These are phyloP conservation scores for Pythium sukuiense DNA, from an alignment of 352 stramenopile species.

Conservation along the genomic window DNA sequence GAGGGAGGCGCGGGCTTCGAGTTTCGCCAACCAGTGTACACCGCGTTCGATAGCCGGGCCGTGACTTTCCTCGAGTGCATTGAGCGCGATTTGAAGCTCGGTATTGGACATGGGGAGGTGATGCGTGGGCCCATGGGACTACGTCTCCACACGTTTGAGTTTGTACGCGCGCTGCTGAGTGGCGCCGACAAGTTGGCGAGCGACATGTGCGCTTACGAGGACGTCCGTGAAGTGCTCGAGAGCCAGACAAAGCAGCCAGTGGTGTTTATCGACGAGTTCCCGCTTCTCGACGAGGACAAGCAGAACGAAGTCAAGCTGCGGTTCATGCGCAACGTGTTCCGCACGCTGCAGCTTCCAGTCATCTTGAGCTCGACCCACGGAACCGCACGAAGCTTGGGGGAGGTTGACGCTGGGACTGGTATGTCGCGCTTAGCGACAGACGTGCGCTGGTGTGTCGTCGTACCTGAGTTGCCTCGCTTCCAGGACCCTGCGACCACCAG, in stretches of 20 bases:
- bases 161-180: neutral
- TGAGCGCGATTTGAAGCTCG: neutral
- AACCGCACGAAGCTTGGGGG: neutral
- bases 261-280: slow-evolving; percentile 3
- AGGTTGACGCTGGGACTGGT: no score
- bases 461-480: slow-evolving; percentile 1
- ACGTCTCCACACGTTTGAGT: neutral
- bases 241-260: neutral
- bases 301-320: neutral
- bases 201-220: neutral
- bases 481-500: neutral
- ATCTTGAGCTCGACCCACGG: slow-evolving; percentile 1
- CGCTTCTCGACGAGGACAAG: no score
- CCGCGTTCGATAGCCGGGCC: neutral
- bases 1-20: neutral
- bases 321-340: slow-evolving; percentile 7
- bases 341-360: neutral
- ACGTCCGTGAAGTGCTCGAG: neutral
- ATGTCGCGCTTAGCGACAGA: neutral
- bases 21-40: neutral
- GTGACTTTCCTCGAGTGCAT: neutral
- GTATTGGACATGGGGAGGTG: neutral
- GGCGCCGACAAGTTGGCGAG: neutral
- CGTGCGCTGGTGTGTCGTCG: slow-evolving; percentile 1
- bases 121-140: neutral